phyloP scores from a whole-genome alignment of 2,329 filamentous ascomycete genomes.

The Penicillium sp. region DNA sequence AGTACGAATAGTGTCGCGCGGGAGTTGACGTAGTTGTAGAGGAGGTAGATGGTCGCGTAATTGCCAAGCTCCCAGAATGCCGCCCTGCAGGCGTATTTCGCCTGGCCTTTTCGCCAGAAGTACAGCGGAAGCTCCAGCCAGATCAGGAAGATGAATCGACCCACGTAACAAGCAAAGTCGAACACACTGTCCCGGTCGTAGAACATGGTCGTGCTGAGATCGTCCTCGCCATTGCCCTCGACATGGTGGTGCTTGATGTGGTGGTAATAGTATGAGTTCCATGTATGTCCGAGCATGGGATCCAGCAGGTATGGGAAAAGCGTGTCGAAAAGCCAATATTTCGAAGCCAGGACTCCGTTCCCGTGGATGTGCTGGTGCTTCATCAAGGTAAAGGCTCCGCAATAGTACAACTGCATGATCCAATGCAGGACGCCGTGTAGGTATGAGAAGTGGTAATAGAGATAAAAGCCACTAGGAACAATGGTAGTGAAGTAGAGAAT shows the following conservation, averaged over 20 bases:
- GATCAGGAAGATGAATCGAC: constrained; percentile 69
- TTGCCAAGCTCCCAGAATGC: constrained; percentile 61
- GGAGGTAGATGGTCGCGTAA: constrained; percentile 53
- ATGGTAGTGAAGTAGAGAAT: constrained; percentile 69
- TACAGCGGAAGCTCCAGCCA: constrained; percentile 75
- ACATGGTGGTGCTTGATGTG: constrained; percentile 85
- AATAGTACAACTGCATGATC: constrained; percentile 65
- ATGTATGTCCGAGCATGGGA: constrained; percentile 77
- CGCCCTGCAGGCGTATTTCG: constrained; percentile 53
- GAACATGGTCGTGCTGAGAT: constrained; percentile 71
- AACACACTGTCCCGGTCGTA: constrained; percentile 69
- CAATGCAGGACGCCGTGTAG: constrained; percentile 65
- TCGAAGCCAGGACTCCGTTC: constrained; percentile 63
- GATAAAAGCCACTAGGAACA: constrained; percentile 64
- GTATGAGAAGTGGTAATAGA: constrained; percentile 67
- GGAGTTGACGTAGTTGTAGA: constrained; percentile 52
- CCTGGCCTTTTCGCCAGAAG: constrained; percentile 64
- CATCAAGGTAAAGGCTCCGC: constrained; percentile 74
- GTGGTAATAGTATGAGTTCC: constrained; percentile 83
- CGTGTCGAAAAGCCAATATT: constrained; percentile 57
- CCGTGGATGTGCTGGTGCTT: constrained; percentile 84
- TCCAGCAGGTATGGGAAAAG: constrained; percentile 72
- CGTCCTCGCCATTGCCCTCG: constrained; percentile 74
- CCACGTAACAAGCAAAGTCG: constrained; percentile 70
- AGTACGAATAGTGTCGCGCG: constrained; percentile 64